Evolutionary conservation across 139 green algal species (phyloP).

Genomic region (Nannochloris sp.): DNA sequence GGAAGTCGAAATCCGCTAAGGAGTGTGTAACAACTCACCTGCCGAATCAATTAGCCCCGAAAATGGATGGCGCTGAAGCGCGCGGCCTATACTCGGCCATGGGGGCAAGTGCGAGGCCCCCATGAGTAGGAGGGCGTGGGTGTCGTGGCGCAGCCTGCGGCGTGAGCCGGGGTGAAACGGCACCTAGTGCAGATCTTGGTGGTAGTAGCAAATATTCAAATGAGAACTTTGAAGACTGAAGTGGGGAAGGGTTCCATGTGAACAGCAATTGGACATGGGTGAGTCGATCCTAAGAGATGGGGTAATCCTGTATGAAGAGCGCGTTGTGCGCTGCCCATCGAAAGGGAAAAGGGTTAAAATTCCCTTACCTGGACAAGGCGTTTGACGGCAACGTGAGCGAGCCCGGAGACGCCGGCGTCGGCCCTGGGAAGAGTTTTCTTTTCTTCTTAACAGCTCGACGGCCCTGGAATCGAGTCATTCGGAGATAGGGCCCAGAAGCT

Average conservation of each 20-base stretch:
- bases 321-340: slow-evolving; percentile 62
- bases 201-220: slow-evolving; percentile 93
- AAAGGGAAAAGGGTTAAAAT: slow-evolving; percentile 93
- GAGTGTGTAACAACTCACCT: slow-evolving; percentile 98
- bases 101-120: slow-evolving; percentile 67
- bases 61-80: slow-evolving; percentile 95
- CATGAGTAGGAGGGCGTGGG: slow-evolving; percentile 88
- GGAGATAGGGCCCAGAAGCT: slow-evolving; percentile 77
- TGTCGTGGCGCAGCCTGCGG: slow-evolving; percentile 62
- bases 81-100: slow-evolving; percentile 80
- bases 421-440: slow-evolving; percentile 88
- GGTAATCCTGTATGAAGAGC: slow-evolving; percentile 78
- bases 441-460: slow-evolving; percentile 86
- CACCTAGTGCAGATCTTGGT: slow-evolving; percentile 89
- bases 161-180: slow-evolving; percentile 77
- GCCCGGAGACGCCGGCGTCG: slow-evolving; percentile 68
- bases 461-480: slow-evolving; percentile 79
- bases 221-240: slow-evolving; percentile 91
- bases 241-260: slow-evolving; percentile 90
- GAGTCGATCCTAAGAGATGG: slow-evolving; percentile 89
- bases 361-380: slow-evolving; percentile 80
- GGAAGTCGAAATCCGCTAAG: slow-evolving; percentile 96
- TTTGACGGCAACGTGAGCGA: slow-evolving; percentile 75
- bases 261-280: slow-evolving; percentile 93
- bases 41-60: slow-evolving; percentile 93